Evolutionary conservation across 1,284 basidiomycete genomes (phyloP), one percentile per base, ranked within the genome.

Genomic region (Austroboletus olivaceoglutinosus): DNA sequence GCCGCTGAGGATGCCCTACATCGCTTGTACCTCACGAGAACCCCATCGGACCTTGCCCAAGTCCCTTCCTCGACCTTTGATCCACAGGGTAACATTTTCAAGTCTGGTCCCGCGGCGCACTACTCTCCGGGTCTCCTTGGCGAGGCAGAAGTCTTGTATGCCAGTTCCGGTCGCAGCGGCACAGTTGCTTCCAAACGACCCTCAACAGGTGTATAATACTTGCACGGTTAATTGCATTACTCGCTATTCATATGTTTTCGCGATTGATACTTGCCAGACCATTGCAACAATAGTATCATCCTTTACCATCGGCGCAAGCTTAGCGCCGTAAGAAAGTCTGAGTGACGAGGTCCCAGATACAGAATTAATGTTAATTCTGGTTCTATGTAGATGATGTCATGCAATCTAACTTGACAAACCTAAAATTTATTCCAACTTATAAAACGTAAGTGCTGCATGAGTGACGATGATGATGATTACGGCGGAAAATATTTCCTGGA

Each of bases 1-100:
- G 90, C 91, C 19, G 91, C 91, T 5, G 91, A 93, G 68, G 89
- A 93, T 64, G 82, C 91, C 0, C 75, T 94, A 25, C 82, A 88
- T 54, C 79, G 90, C 31, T 75, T 94, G 25, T 93, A 91, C 70
- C 77, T 93, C 56, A 90, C 89, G 19, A 78, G 78, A 55, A 82
- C 82, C 46, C 91, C 91, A 12, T 70, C 82, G 45, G 77, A 86
- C 56, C 69, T 78, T 42, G 64, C 86, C 50, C 80, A 81, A 46
- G 73, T 91, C 33, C 89, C 89, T 7, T 82, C 86, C 9, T 78
- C 81, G 42, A 86, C 89, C 11, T 65, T 75, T 38, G 82, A 61
- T 47, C 45, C 49, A 3, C 52, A 55, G n/a, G 47, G 55, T 21
- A 55, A 60, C 41, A 59, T 67, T n/a, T 67, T 59, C 49, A 68